Evolutionary conservation across 2,329 filamentous ascomycete genomes (phyloP).

Genomic region (Acarospora socialis): DNA sequence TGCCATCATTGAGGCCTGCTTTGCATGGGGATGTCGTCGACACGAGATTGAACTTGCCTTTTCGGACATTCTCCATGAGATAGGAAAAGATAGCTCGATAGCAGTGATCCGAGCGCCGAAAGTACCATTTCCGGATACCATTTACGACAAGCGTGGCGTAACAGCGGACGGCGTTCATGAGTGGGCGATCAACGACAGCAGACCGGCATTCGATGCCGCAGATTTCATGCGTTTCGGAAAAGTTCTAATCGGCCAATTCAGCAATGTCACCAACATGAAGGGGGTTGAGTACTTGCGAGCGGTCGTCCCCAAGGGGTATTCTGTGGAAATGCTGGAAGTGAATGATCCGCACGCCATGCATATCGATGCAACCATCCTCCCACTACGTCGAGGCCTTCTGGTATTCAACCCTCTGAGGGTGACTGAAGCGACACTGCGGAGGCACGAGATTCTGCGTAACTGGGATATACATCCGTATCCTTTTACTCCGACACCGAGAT

Average conservation of each 20-base stretch:
- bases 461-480: conserved; percentile 20
- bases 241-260: conserved; percentile 20
- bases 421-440: conserved; percentile 14
- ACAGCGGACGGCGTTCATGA: conserved; percentile 1
- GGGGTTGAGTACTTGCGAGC: conserved; percentile 20
- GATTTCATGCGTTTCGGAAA: conserved; percentile 24
- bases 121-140: conserved; percentile 13
- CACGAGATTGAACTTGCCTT: conserved; percentile 16
- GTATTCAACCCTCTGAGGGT: conserved; percentile 18
- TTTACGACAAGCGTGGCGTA: conserved; percentile 12
- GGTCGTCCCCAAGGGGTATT: conserved; percentile 18
- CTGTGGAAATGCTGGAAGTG: conserved; percentile 18
- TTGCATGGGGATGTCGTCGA: conserved; percentile 19
- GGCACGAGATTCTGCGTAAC: conserved; percentile 16
- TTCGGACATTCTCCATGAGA: conserved; percentile 6
- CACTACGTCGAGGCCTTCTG: conserved; percentile 18
- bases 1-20: conserved; percentile 21
- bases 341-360: conserved; percentile 21
- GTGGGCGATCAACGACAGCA: conserved; percentile 22
- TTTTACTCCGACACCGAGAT: conserved; percentile 10
- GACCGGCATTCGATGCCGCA: conserved; percentile 23
- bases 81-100: conserved; percentile 3
- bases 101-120: conserved; percentile 7
- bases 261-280: conserved; percentile 22
- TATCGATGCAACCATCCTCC: conserved; percentile 21